These are phyloP conservation scores for Sphagnum magellanicum DNA, from an alignment of 228 moss, liverwort and hornwort species.

Conservation along the genomic window DNA sequence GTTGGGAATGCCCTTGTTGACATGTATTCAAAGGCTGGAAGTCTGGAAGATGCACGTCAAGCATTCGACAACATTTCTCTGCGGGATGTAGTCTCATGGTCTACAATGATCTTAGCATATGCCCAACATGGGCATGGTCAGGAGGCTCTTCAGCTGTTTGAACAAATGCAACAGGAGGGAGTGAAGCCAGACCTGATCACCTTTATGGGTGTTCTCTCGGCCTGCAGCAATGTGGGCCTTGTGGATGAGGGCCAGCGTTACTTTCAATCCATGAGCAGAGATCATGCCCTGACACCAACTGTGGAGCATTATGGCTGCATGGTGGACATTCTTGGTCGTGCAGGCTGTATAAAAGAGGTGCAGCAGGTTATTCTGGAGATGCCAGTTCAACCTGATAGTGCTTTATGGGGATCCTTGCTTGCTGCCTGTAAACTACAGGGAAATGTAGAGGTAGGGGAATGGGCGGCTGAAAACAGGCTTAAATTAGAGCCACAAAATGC, in stretches of 20 bases:
- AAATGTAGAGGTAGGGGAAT: conserved; percentile 3
- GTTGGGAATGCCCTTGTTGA: conserved; percentile 3
- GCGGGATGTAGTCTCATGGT: conserved; percentile 1
- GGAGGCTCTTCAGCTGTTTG: neutral
- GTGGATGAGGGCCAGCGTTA: conserved; percentile 4
- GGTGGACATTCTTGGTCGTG: conserved; percentile 5
- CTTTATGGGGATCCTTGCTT: conserved; percentile 1
- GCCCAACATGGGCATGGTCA: neutral
- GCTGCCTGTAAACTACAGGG: conserved; percentile 7
- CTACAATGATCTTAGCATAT: neutral
- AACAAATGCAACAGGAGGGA: neutral
- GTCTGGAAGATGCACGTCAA: conserved; percentile 1
- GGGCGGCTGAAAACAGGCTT: neutral
- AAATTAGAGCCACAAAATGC: conserved; percentile 4
- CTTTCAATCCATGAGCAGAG: conserved; percentile 3
- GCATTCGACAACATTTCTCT: conserved; percentile 1
- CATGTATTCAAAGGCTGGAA: conserved; percentile 4
- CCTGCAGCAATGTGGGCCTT: conserved; percentile 4
- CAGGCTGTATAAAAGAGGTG: conserved; percentile 3
- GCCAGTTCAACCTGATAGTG: conserved; percentile 1
- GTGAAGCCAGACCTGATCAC: conserved; percentile 7
- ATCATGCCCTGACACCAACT: conserved; percentile 5
- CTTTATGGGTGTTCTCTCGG: conserved; percentile 1
- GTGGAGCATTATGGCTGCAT: conserved; percentile 4
- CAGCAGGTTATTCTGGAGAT: conserved; percentile 1